Base-by-base conservation (phyloP, 306 rosid species). In the Quercus berberidifolia region DNA sequence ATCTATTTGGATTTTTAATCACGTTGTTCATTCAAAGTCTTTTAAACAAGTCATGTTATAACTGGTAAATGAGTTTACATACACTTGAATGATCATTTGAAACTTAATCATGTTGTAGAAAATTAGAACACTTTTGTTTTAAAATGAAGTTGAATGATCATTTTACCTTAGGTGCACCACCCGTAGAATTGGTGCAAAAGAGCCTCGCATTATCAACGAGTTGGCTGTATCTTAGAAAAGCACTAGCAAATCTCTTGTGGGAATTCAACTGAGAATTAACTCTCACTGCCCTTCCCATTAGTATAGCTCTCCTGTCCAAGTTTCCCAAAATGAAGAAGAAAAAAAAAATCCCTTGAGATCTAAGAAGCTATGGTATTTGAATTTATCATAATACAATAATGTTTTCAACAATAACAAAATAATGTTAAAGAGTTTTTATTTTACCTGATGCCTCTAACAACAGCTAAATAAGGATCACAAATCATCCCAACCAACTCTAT, bases 401-500 rank as follows among this genome's bases (percentile, higher is more conserved):
- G 43, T 1, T 38, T 38, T 38, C 43, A 38, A 38, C 1, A 38
- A 38, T 7, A 38, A 38, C 43, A 38, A 38, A 38, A 38, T 7
- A 38, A 6, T 38, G 43, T 38, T 2, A 1, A 38, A 38, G 10
- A 69, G 17, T 6, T 67, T 49, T 19, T 49, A 55, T 55, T 38
- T 19, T 76, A 92, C 97, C 97, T 92, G 4, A 95, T 93, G 80
- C 97, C 99, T 86, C 99, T 89, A 58, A 89, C 88, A 60, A 93
- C 98, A 70, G 99, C 99, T 60, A 95, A 83, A 75, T 93, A 89
- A 67, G 94, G 91, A 83, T 95, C 97, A 88, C 99, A 95, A 79
- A 93, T 94, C 57, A 95, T 97, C 58, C 99, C 99, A 77, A 93
- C 94, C 83, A 95, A 78, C 90, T 95, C 97, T 57, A 95, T 90